Conservation (phyloP, 352 stramenopile species). For the Phytophthora crassamura region DNA sequence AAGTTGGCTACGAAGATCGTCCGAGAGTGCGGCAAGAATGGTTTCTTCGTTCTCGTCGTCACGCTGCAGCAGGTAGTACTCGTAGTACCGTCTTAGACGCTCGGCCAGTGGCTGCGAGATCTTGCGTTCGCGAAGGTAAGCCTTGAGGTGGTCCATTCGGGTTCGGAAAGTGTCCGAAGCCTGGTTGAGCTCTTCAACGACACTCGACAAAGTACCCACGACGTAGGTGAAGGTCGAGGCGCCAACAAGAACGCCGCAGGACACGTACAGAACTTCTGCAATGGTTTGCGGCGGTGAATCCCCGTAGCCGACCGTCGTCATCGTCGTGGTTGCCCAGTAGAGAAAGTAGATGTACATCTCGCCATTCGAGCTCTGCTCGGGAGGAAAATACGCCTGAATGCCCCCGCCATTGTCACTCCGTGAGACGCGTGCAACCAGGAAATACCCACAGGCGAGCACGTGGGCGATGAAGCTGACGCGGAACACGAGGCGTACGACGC, state of each 20-base stretch:
- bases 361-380: conserved; percentile 26
- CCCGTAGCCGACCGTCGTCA: conserved; percentile 84
- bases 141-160: conserved; percentile 80
- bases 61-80: conserved; percentile 79
- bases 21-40: conserved; percentile 73
- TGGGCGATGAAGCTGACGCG: conserved; percentile 76
- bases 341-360: conserved; percentile 77
- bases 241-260: conserved; percentile 59
- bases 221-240: conserved; percentile 82
- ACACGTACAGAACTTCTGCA: conserved; percentile 63
- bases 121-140: conserved; percentile 71
- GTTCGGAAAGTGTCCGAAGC: conserved; percentile 56
- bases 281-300: conserved; percentile 68
- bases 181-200: conserved; percentile 76
- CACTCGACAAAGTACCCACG: conserved; percentile 75
- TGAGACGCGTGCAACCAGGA: conserved; percentile 56
- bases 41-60: conserved; percentile 78
- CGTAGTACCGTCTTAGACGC: conserved; percentile 77
- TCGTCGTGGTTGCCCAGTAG: conserved; percentile 83
- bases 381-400: conserved; percentile 28
- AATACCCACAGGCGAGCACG: conserved; percentile 66
- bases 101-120: conserved; percentile 63
- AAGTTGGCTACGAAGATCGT: conserved; percentile 77
- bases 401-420: conserved; percentile 16
- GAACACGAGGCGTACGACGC: conserved; percentile 61